phyloP scores from a whole-genome alignment of 208 protist species.

The Crithidia expoeki region DNA sequence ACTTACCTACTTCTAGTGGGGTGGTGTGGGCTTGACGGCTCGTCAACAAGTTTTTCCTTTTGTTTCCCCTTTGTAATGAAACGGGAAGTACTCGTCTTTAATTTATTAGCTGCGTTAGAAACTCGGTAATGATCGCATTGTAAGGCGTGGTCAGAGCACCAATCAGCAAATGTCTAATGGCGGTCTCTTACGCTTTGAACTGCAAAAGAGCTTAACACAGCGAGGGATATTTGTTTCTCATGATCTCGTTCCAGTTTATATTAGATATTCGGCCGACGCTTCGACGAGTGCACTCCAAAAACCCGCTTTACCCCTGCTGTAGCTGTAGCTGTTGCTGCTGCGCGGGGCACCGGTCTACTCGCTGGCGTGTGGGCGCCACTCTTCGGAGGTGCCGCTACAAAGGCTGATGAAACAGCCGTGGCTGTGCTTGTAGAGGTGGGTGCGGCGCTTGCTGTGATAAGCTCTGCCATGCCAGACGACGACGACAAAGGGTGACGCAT shows the following conservation, averaged over 20 bases:
- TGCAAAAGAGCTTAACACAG: too few species aligned
- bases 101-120: too few species aligned
- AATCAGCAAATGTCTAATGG: not conserved
- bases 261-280: conserved; percentile 40
- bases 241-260: not conserved
- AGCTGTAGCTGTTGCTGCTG: conserved; percentile 1
- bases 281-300: conserved; percentile 19
- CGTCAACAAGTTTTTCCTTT: too few species aligned
- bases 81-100: too few species aligned
- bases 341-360: not conserved
- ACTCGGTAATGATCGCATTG: too few species aligned
- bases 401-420: not conserved
- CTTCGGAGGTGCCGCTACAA: not conserved
- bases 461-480: not conserved
- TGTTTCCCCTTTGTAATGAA: too few species aligned
- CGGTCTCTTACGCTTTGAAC: not conserved
- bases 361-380: not conserved
- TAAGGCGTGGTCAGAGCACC: not conserved
- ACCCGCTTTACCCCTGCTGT: conserved; percentile 12
- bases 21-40: too few species aligned
- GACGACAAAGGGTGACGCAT: conserved; percentile 21
- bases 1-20: too few species aligned
- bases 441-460: not conserved
- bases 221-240: not conserved
- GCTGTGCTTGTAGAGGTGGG: not conserved